Percentiles rank a stretch among this genome's conserved stretches.
phyloP scores from a whole-genome alignment of 129 eudicot genomes.

The Solidago caesia region DNA sequence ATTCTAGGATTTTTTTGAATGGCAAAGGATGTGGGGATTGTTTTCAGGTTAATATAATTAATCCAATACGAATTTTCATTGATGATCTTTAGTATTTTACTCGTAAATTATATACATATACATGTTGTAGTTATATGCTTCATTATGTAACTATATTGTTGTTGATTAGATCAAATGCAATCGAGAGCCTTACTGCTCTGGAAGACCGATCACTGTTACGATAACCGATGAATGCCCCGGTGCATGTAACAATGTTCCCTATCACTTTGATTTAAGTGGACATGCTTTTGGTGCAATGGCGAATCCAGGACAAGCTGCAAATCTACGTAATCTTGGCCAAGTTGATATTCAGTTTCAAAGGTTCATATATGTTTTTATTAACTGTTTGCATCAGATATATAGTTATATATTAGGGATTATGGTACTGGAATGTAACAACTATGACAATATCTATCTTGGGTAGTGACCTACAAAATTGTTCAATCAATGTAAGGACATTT shows the following conservation, averaged over 20 bases:
- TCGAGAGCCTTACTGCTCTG: conserved; percentile 31
- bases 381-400: neutral
- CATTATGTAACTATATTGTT: neutral
- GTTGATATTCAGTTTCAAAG: conserved; percentile 37
- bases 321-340: conserved; percentile 39
- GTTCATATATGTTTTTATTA: conserved; percentile 1
- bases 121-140: too few species aligned
- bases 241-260: conserved; percentile 36
- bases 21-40: conserved; percentile 49
- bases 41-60: conserved; percentile 27
- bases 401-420: too few species aligned
- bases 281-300: conserved; percentile 49
- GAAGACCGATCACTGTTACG: conserved; percentile 29
- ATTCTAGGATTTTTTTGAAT: conserved; percentile 21
- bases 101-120: too few species aligned
- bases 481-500: too few species aligned
- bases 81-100: too few species aligned
- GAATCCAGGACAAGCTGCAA: conserved; percentile 23
- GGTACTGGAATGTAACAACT: too few species aligned
- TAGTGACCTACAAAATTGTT: too few species aligned
- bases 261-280: conserved; percentile 45
- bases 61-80: neutral
- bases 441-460: too few species aligned
- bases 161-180: conserved; percentile 33
- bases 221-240: conserved; percentile 47